phyloP scores from a whole-genome alignment of 352 stramenopile species.

The Pythium diclinum region DNA sequence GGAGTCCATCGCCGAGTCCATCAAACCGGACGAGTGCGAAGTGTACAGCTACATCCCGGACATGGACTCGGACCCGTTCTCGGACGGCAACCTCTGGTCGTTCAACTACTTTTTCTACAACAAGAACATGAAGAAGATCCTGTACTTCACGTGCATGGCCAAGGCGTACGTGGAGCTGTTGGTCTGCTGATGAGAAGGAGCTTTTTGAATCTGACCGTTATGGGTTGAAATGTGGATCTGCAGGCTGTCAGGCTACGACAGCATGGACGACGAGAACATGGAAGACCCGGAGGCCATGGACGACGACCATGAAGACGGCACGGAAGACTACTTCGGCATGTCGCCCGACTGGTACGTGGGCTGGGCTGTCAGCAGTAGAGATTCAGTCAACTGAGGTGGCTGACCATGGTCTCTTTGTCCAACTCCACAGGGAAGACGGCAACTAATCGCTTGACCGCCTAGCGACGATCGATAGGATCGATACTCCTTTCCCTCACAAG shows the following conservation, averaged over 20 bases:
- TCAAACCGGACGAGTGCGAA: conserved; percentile 88
- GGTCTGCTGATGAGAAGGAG: not conserved
- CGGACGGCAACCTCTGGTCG: conserved; percentile 90
- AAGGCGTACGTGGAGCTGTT: conserved; percentile 53
- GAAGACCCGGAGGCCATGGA: conserved; percentile 62
- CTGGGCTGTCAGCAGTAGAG: not conserved
- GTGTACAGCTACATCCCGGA: conserved; percentile 94
- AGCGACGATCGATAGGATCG: conserved; percentile 1
- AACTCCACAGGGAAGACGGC: conserved; percentile 22
- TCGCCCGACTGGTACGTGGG: conserved; percentile 69
- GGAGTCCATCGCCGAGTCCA: conserved; percentile 86
- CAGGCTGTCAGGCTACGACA: conserved; percentile 43
- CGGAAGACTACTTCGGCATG: conserved; percentile 87
- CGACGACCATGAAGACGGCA: conserved; percentile 72
- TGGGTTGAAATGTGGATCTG: conserved; percentile 10
- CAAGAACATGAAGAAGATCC: conserved; percentile 90
- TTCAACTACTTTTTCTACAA: conserved; percentile 97
- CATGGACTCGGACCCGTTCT: conserved; percentile 92
- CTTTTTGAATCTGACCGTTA: not conserved
- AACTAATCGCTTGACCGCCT: conserved; percentile 14
- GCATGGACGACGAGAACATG: conserved; percentile 82
- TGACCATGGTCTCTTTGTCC: conserved; percentile 2
- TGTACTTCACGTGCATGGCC: conserved; percentile 93
- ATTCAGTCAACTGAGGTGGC: not conserved
- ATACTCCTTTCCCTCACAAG: not conserved